These are phyloP conservation scores for Gossypium trilobum DNA, from an alignment of 441 rosid genomes.

Conservation along the genomic window DNA sequence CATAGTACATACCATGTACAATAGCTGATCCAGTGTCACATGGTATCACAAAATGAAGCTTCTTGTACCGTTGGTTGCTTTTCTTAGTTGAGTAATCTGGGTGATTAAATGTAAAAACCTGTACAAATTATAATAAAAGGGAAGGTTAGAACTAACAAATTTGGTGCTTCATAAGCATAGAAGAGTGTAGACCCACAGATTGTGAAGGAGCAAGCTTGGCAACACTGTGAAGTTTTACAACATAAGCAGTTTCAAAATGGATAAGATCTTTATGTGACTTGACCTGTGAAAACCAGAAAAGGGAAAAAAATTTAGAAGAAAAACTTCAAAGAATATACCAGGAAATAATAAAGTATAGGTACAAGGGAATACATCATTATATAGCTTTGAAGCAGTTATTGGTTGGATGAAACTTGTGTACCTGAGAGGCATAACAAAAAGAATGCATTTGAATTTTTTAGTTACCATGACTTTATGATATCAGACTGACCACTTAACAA, in stretches of 20 bases:
- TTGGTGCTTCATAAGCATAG: background rate
- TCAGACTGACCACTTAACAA: background rate
- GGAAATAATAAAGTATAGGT: background rate
- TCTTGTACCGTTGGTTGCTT: conserved; percentile 68
- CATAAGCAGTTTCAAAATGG: conserved; percentile 95
- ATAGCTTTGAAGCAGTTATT: conserved; percentile 74
- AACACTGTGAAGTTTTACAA: conserved; percentile 80
- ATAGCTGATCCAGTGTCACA: conserved; percentile 68
- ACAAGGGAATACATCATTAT: conserved; percentile 59
- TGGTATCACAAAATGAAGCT: conserved; percentile 63
- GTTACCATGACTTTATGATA: background rate
- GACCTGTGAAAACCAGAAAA: conserved; percentile 43
- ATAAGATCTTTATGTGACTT: conserved; percentile 78
- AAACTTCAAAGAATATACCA: background rate
- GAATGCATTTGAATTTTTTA: background rate
- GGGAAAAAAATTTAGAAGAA: conserved; percentile 12
- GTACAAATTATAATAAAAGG: background rate
- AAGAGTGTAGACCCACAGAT: conserved; percentile 47
- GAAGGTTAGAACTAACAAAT: background rate
- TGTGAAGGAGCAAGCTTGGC: conserved; percentile 80
- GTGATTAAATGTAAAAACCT: conserved; percentile 91
- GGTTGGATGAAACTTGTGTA: conserved; percentile 97
- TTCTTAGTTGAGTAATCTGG: conserved; percentile 51
- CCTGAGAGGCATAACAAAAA: conserved; percentile 29
- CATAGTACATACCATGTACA: conserved; percentile 61